Conservation (phyloP, 257 asterid species). For the Plantago major region DNA sequence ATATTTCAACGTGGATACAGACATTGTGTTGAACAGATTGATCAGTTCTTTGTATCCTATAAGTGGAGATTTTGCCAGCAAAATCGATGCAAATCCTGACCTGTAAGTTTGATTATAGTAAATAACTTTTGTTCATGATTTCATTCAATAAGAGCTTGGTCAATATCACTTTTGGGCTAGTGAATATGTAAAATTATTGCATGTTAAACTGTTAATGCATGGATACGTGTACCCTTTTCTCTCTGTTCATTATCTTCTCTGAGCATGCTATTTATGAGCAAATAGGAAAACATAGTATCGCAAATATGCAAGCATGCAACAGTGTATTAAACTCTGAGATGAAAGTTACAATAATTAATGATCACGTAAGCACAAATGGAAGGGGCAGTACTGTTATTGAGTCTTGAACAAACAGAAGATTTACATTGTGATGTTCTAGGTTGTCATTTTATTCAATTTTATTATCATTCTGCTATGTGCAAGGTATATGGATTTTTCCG, state of each 20-base stretch:
- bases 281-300: neutral
- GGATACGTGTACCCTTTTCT: slow-evolving; percentile 6
- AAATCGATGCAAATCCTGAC: slow-evolving; percentile 94
- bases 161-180: neutral
- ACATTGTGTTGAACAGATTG: slow-evolving; percentile 82
- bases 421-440: no score
- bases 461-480: no score
- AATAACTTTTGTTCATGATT: neutral
- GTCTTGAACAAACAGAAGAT: no score
- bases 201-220: slow-evolving; percentile 2
- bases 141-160: neutral
- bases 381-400: no score
- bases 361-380: no score
- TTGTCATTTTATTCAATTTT: no score
- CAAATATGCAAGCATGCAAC: no score
- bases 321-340: no score
- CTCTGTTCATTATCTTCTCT: neutral
- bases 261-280: neutral
- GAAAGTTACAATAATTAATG: no score
- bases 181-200: neutral
- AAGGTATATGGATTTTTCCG: no score
- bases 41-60: slow-evolving; percentile 77
- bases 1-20: slow-evolving; percentile 91
- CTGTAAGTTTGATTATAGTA: slow-evolving; percentile 58
- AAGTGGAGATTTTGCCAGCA: slow-evolving; percentile 79